phyloP scores from a whole-genome alignment of 2,329 filamentous ascomycete species.

The Trichoderma sp. region DNA sequence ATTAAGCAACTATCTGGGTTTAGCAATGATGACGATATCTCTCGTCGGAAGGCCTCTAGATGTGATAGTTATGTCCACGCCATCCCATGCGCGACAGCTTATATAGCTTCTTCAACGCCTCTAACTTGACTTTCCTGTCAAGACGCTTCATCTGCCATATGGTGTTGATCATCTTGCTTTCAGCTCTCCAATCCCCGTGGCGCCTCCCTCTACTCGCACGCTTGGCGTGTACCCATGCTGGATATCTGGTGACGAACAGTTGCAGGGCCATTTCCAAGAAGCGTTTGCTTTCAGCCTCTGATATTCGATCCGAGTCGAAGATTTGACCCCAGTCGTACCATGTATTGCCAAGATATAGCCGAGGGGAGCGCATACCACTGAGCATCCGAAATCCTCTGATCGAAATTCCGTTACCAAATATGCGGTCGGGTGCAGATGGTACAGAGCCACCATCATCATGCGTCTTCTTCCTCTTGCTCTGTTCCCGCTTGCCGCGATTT shows the following conservation, averaged over 20 bases:
- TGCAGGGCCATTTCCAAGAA: accelerated
- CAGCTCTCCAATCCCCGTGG: neutral
- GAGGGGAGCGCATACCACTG: accelerated
- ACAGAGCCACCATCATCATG: neutral
- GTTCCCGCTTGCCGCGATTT: neutral
- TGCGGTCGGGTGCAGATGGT: neutral
- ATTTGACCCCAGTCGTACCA: neutral
- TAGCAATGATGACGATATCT: too few relatives aligned
- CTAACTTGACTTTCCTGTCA: neutral
- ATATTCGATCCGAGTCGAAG: neutral
- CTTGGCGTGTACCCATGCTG: neutral
- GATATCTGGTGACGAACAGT: neutral
- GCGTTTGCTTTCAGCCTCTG: neutral
- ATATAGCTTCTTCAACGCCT: neutral
- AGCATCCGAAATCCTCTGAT: neutral
- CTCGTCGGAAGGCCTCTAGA: neutral
- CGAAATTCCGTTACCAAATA: neutral
- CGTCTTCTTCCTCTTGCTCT: too few relatives aligned
- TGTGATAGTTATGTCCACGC: too few relatives aligned
- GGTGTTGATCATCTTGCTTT: neutral
- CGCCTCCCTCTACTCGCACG: neutral
- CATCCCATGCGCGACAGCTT: too few relatives aligned
- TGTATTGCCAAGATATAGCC: neutral
- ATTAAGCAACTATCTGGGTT: too few relatives aligned
- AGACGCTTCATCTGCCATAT: neutral